Base-by-base conservation (phyloP, 768 basidiomycete species). In the Kwoniella mangroviensis region DNA sequence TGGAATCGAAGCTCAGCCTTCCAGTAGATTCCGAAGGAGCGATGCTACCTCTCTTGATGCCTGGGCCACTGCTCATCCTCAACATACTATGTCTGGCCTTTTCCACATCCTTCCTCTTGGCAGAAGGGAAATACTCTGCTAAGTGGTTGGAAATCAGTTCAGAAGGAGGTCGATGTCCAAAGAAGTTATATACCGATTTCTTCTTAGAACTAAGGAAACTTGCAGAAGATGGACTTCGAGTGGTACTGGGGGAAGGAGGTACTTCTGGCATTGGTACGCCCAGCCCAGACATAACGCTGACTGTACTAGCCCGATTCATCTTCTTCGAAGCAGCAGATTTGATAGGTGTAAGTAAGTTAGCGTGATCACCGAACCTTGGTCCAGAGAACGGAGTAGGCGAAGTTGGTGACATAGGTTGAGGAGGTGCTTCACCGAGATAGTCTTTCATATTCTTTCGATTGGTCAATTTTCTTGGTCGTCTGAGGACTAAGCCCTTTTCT, bases 131-230 rank as follows among this genome's bases (percentile, higher is more conserved):
- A 86, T 91, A 99, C 70, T 97, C 95, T 21, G 91, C 89, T 61
- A 98, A 84, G 80, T 98, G 95, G 7, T 87, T 96, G 26, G 95
- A 92, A 85, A 98, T 98, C 72, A 98, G 89, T 83, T 98, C 97
- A 84, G 92, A 93, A 0, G 97, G 95, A 0, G 97, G 97, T 51
- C 97, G 91, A 78, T 98, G 97, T 17, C 96, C 97, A 75, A 98
- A 96, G 86, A 98, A 99, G 86, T 94, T 94, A 83, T 84, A 82
- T 74, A 84, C 83, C 64, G 80, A 83, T 68, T 79, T 82, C 26
- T 79, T 77, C 57, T 77, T 77, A 26, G 63, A 76, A 10, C 74
- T 74, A 26, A 84, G 78, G 75, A 84, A 83, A 22, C 79, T 80
- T 12, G 76, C 80, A 4, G 80, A 74, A 1, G 80, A 77, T 7